Evolutionary conservation across 768 basidiomycete species (phyloP).

Genomic region (Podaxis sp.): DNA sequence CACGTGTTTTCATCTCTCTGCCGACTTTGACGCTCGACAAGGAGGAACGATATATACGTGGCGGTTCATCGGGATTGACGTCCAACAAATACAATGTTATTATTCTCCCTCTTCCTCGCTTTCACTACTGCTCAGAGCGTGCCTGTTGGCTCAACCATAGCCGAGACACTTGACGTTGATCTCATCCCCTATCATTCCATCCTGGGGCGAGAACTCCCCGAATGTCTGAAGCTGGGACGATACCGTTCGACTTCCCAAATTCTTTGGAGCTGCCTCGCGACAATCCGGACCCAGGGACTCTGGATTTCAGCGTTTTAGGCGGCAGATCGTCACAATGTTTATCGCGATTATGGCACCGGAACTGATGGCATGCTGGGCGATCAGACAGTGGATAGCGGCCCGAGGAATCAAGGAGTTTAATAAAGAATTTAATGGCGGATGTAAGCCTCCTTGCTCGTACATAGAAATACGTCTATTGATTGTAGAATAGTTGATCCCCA

Average conservation of each 20-base stretch:
- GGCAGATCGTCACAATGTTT: background rate
- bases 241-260: constrained; percentile 1
- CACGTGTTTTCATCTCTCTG: no score
- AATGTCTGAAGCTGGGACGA: background rate
- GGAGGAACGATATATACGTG: no score
- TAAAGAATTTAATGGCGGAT: background rate
- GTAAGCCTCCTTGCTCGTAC: background rate
- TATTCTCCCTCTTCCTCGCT: background rate
- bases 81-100: background rate
- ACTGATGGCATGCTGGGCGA: constrained; percentile 2
- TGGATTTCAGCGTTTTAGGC: constrained; percentile 10
- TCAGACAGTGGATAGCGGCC: background rate
- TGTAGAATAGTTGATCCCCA: background rate
- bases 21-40: no score
- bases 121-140: background rate
- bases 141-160: background rate
- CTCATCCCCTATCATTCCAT: background rate
- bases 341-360: constrained; percentile 2
- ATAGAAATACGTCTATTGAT: background rate
- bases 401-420: background rate
- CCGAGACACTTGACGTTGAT: background rate
- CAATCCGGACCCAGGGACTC: background rate
- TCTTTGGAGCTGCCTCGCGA: constrained; percentile 8
- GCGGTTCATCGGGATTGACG: background rate
- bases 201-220: background rate